These are phyloP conservation scores for Pholiota microspora DNA, from an alignment of 768 basidiomycete genomes.

Conservation along the genomic window DNA sequence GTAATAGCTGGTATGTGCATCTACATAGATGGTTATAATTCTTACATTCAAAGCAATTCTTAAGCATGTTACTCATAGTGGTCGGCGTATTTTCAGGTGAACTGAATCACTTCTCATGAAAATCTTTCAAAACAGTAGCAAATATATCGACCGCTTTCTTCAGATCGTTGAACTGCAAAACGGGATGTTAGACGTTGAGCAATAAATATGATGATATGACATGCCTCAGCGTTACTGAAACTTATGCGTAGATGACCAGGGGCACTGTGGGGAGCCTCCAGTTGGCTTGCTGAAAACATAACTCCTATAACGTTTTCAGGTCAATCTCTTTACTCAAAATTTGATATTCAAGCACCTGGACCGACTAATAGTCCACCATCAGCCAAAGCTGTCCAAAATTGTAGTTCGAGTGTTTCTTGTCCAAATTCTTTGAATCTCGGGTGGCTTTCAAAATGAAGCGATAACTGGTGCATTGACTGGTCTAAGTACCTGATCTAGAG, in stretches of 20 bases:
- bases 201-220: slow-evolving; percentile 11
- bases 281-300: slow-evolving; percentile 39
- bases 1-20: neutral
- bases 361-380: slow-evolving; percentile 62
- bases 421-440: slow-evolving; percentile 38
- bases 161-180: slow-evolving; percentile 33
- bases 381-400: slow-evolving; percentile 60
- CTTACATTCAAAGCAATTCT: neutral
- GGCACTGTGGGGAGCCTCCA: slow-evolving; percentile 18
- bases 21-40: neutral
- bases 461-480: slow-evolving; percentile 38
- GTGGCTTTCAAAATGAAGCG: slow-evolving; percentile 59
- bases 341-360: slow-evolving; percentile 45
- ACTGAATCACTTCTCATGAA: slow-evolving; percentile 27
- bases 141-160: slow-evolving; percentile 49
- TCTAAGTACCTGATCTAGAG: neutral
- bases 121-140: slow-evolving; percentile 39
- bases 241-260: slow-evolving; percentile 56
- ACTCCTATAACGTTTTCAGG: slow-evolving; percentile 24
- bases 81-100: too few relatives aligned
- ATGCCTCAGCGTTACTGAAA: slow-evolving; percentile 54
- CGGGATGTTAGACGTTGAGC: neutral
- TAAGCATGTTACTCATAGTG: too few relatives aligned
- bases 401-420: slow-evolving; percentile 46
- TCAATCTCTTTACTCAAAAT: too few relatives aligned